Conservation (phyloP, 768 basidiomycete genomes). For the Pholiota microspora region DNA sequence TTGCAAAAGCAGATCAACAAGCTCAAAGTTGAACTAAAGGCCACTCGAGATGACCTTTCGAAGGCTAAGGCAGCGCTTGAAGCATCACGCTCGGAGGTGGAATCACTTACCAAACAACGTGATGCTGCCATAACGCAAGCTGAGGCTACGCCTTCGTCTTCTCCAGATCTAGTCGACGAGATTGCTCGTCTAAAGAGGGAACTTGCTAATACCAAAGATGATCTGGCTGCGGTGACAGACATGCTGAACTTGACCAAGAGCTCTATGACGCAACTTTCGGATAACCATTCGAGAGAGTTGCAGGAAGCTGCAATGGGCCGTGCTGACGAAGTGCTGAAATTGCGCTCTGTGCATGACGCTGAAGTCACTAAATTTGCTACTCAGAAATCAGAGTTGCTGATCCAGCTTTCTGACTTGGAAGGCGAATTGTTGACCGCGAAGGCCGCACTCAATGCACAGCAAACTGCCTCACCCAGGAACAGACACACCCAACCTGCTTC, state of each 20-base stretch:
- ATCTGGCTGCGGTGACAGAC: conserved; percentile 62
- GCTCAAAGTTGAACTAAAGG: conserved; percentile 72
- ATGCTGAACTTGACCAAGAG: conserved; percentile 67
- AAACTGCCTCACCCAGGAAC: conserved; percentile 48
- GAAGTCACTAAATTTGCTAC: conserved; percentile 54
- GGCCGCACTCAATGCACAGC: conserved; percentile 53
- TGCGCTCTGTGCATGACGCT: conserved; percentile 57
- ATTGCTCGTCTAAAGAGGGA: conserved; percentile 56
- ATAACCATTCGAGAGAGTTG: conserved; percentile 69
- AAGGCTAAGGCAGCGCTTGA: conserved; percentile 69
- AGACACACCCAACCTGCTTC: conserved; percentile 40
- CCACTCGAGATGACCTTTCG: conserved; percentile 78
- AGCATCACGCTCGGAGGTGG: conserved; percentile 50
- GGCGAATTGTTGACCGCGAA: conserved; percentile 70
- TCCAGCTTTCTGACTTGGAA: conserved; percentile 70
- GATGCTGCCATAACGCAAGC: conserved; percentile 57
- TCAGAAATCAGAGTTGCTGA: conserved; percentile 62
- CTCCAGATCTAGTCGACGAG: conserved; percentile 52
- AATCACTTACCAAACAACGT: conserved; percentile 57
- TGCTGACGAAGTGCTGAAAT: conserved; percentile 66
- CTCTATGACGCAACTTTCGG: conserved; percentile 67
- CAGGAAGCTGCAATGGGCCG: conserved; percentile 71
- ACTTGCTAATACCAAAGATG: conserved; percentile 63
- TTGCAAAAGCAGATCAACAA: conserved; percentile 64
- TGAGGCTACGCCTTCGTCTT: conserved; percentile 33